Evolutionary conservation across 805 yeast genomes (phyloP).

Genomic region (Saccharomycopsis sp.): DNA sequence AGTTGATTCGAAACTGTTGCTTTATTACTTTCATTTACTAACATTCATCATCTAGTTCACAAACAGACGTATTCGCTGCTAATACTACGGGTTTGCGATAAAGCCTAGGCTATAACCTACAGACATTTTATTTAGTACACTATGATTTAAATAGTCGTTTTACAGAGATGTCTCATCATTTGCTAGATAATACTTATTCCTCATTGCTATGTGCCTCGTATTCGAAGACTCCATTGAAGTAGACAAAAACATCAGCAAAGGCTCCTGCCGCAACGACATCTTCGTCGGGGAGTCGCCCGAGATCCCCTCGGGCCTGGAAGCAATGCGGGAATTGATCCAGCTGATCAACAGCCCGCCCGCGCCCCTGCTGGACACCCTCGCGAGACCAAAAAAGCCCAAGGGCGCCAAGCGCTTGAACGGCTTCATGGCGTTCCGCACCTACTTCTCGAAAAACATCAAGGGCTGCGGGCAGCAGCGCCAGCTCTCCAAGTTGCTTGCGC

Average conservation of each 20-base stretch:
- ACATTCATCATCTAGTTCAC: not conserved
- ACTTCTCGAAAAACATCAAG: slow-evolving; percentile 26
- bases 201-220: too few species aligned
- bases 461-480: slow-evolving; percentile 25
- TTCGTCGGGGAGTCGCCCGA: too few species aligned
- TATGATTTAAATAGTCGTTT: not conserved
- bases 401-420: slow-evolving; percentile 25
- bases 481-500: slow-evolving; percentile 26
- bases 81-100: too few species aligned
- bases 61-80: not conserved
- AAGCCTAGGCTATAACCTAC: too few species aligned
- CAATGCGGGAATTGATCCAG: not conserved
- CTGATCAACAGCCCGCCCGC: too few species aligned
- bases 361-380: too few species aligned
- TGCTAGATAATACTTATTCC: not conserved
- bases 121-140: too few species aligned
- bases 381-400: slow-evolving; percentile 3
- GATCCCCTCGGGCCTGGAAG: slow-evolving; percentile 6
- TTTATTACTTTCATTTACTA: not conserved
- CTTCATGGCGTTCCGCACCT: slow-evolving; percentile 30
- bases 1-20: not conserved
- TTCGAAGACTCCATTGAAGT: too few species aligned
- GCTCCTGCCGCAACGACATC: not conserved
- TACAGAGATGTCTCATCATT: too few species aligned
- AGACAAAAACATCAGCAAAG: too few species aligned